Evolutionary conservation across 306 rosid genomes (phyloP), one percentile per base, ranked within the genome.

Genomic region (Cucurbita ficifolia): DNA sequence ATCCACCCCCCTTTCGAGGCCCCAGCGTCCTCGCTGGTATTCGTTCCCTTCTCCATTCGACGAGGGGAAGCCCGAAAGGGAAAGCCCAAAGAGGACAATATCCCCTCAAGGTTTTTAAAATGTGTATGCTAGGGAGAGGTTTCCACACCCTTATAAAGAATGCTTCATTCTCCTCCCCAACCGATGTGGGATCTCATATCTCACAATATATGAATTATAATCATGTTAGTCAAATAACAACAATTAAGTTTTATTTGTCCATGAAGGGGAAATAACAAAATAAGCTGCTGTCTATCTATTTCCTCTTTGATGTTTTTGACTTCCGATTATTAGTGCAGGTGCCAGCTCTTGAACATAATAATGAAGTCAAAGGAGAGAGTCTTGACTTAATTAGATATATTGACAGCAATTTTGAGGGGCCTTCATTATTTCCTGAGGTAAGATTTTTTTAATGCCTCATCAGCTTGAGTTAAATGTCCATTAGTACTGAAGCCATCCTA

Each of bases 341-440:
- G 56, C 88, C 93, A 59, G 74, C 96, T 58, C 75, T 89, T 59
- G 96, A 87, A 64, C 90, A 87, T 82, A 84, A 87, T 11, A 84
- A 87, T 11, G 83, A 81, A 81, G 80, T 87, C 40, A 84, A 76
- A 74, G 90, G 87, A 72, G 96, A 89, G 83, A 89, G 92, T 80
- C 87, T 85, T 58, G 87, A 85, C 80, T 79, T 89, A 83, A 89
- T 87, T 19, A 89, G 77, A 78, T 89, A 87, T 74, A 84, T 84
- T 11, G 87, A 84, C 79, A 78, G 74, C 70, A 57, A 82, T 76
- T 87, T 87, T 70, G 87, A 81, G 72, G 88, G 90, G 29, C 90
- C 96, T 50, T 85, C 96, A 10, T 89, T 87, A 72, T 78, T 78
- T 80, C 91, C 95, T 69, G 76, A 40, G 60, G 97, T 89, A 81